Evolutionary conservation across 2,329 filamentous ascomycete genomes (phyloP), one percentile per base, ranked within the genome.

Genomic region (Tolypocladium tundrense): DNA sequence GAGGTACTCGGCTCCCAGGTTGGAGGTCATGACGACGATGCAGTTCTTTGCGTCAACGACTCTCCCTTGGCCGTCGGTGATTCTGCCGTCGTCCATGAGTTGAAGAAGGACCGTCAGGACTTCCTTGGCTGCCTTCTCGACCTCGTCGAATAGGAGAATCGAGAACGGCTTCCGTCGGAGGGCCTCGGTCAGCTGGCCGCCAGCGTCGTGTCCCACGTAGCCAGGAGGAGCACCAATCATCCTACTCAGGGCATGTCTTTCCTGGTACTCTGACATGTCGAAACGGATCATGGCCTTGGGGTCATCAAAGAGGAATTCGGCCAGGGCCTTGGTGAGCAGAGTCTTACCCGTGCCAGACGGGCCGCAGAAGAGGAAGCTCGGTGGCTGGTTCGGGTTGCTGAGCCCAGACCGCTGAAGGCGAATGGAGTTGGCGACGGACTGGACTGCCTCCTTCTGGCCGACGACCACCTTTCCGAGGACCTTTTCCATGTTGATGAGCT

Each of bases 251-350:
- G 93, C 88, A 72, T 99, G 94, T 6, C 93, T 88, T 75, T 99
- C 94, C 74, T 99, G 95, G 73, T 99, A 99, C 74, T 99, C 94
- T 6, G 93, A 97, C 94, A 99, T 99, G 72, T 99, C 94, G 77
- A 99, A 96, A 43, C 94, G 88, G 67, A 99, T 96, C 94, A 99
- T 97, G 40, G 93, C 80, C 78, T 97, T 97, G 33, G 93, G 77
- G 66, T 99, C 94, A 70, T 99, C 94, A 77, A 99, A 99, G 35
- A 99, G 80, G 78, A 99, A 99, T 73, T 99, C 94, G 54, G 94
- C 94, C 60, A 99, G 81, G 19, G 93, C 94, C 75, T 99, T 99
- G 63, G 93, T 97, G 59, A 99, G 85, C 24, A 99, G 79, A 21
- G 94, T 99, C 78, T 99, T 99, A 79, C 94, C 94, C 14, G 94